A percentile compares a stretch with the other conserved stretches of the same genome.
These are phyloP conservation scores for Aegilops speltoides DNA, from an alignment of 176 grass and related monocot species.

Conservation along the genomic window DNA sequence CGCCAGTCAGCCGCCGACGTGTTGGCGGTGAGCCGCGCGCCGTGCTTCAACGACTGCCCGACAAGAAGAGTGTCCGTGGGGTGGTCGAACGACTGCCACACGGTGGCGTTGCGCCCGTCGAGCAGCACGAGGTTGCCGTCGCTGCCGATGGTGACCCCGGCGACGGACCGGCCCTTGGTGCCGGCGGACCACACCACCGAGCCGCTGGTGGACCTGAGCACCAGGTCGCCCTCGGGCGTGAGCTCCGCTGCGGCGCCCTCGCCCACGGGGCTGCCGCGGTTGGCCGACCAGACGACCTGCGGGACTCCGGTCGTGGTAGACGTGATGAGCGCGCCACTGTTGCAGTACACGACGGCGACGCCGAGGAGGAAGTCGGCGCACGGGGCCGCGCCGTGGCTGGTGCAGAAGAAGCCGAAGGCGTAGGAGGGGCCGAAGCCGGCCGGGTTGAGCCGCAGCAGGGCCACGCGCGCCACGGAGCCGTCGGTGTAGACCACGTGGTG, in stretches of 20 bases:
- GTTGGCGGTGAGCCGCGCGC: conserved; percentile 31
- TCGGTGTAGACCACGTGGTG: conserved; percentile 35
- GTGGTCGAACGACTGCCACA: conserved; percentile 60
- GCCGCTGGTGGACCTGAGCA: conserved; percentile 4
- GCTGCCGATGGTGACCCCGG: background rate
- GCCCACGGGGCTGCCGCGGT: conserved; percentile 18
- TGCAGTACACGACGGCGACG: conserved; percentile 42
- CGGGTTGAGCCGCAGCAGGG: conserved; percentile 42
- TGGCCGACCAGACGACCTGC: conserved; percentile 50
- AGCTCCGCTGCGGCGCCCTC: conserved; percentile 24
- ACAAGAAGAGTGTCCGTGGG: conserved; percentile 45
- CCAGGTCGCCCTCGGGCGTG: conserved; percentile 15
- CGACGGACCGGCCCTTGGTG: conserved; percentile 22
- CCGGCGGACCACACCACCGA: conserved; percentile 19
- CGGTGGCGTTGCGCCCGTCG: background rate
- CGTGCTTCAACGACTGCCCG: conserved; percentile 23
- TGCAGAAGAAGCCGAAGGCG: conserved; percentile 59
- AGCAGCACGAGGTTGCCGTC: conserved; percentile 47
- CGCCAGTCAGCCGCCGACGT: background rate
- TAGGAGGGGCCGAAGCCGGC: conserved; percentile 36
- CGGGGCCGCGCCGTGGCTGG: background rate
- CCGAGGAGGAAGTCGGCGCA: conserved; percentile 44
- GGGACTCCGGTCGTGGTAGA: conserved; percentile 25
- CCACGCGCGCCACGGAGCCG: conserved; percentile 44
- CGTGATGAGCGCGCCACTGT: conserved; percentile 44